phyloP scores from a whole-genome alignment of 768 basidiomycete species.

The Russula earlei region DNA sequence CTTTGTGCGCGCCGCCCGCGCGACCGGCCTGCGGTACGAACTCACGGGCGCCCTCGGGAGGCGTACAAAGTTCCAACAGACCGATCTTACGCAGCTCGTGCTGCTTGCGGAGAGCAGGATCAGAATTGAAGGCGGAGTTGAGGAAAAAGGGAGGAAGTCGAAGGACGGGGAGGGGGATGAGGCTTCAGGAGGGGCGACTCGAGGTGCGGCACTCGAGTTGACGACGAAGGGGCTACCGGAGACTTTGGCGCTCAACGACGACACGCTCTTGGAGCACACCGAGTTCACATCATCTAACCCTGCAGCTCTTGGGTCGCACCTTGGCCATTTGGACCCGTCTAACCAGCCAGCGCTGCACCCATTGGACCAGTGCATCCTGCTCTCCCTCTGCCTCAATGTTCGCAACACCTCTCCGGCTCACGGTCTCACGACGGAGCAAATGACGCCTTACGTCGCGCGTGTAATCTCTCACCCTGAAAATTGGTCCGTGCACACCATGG shows the following conservation, averaged over 20 bases:
- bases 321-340: conserved; percentile 71
- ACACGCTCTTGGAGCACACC: conserved; percentile 91
- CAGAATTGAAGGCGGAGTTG: neutral
- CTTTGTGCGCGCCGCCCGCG: conserved; percentile 69
- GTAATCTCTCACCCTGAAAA: conserved; percentile 85
- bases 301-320: conserved; percentile 34
- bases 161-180: conserved; percentile 9
- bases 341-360: conserved; percentile 84
- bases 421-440: conserved; percentile 86
- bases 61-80: conserved; percentile 88
- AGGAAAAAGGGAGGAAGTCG: neutral
- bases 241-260: conserved; percentile 81
- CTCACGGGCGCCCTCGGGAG: conserved; percentile 89
- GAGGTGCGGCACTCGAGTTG: conserved; percentile 40
- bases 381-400: conserved; percentile 83
- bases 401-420: conserved; percentile 84
- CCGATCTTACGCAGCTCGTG: conserved; percentile 80
- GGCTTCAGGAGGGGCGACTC: conserved; percentile 30
- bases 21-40: conserved; percentile 77
- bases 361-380: conserved; percentile 86
- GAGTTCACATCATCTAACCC: conserved; percentile 73
- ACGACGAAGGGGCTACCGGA: conserved; percentile 45
- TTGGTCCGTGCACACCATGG: conserved; percentile 97
- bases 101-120: conserved; percentile 82
- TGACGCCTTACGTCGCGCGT: conserved; percentile 84